Evolutionary conservation across 768 basidiomycete species (phyloP), one percentile per base, ranked within the genome.

Genomic region (Termitomyces sp.): DNA sequence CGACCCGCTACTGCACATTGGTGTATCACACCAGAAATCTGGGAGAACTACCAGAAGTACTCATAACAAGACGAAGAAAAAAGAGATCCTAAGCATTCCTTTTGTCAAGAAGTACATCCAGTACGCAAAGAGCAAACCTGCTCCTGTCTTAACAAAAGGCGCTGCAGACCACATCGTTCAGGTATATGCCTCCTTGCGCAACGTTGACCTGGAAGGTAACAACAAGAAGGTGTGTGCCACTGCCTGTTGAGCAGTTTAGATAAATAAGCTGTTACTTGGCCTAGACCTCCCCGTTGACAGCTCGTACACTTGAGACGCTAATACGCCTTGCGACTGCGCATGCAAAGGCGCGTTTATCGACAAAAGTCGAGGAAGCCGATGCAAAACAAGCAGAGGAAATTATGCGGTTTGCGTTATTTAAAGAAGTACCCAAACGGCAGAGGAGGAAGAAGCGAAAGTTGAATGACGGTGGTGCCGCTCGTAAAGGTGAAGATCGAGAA

Each of bases 31-130:
- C 13, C 67, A 18, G 22, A 46, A 73, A 42, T 75, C 81, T 50
- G 81, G 81, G 55, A 81, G 81, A 47, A 70, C 72, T 42, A 82
- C 84, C 18, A 79, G 85, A 22, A 81, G 80, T 70, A 76, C 75
- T 63, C 81, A 80, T 70, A 77, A 75, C 64, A 79, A 79, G 73
- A 69, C 75, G 49, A 88, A 86, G 72, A 82, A 82, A 55, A 82
- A 85, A 60, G 94, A 98, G 72, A 87, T 99, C 39, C 79, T 99
- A 57, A 93, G 86, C 65, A 93, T 97, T 60, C 76, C 88, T 5
- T 99, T 99, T 68, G 86, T 99, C 70, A 99, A 99, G 75, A 98
- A 98, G 73, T 98, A 95, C 66, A 90, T 99, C 57, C 96, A 98
- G 72, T 98, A 98, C 66, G 91, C 96, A 44, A 98, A 98, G 75